Conservation (phyloP, 345 rosid species). For the Bretschneidera sinensis region DNA sequence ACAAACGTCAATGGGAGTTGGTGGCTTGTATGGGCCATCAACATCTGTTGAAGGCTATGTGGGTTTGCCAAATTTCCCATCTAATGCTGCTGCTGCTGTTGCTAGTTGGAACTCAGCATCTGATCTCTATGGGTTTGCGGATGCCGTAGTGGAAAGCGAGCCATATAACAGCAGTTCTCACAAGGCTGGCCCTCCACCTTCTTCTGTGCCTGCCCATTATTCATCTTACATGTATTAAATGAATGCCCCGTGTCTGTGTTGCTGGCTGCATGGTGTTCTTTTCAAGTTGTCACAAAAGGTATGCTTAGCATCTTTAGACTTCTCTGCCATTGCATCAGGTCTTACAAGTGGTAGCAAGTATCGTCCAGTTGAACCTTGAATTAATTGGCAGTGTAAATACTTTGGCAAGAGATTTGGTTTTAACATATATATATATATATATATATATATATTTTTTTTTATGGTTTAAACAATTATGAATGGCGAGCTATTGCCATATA, state of each 20-base stretch:
- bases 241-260: too few species aligned
- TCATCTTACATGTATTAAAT: constrained; percentile 9
- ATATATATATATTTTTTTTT: too few species aligned
- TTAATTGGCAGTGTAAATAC: too few species aligned
- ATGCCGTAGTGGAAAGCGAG: constrained; percentile 21
- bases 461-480: too few species aligned
- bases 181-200: constrained; percentile 4
- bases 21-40: constrained; percentile 27
- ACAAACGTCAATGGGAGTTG: constrained; percentile 25
- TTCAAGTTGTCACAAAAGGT: not conserved
- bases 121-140: constrained; percentile 40
- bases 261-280: not conserved
- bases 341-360: too few species aligned
- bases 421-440: too few species aligned
- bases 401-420: too few species aligned
- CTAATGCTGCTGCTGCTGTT: constrained; percentile 14
- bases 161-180: constrained; percentile 9
- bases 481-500: too few species aligned
- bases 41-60: constrained; percentile 39
- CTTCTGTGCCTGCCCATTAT: not conserved
- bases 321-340: too few species aligned
- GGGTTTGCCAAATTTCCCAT: constrained; percentile 30
- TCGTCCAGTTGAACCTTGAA: too few species aligned
- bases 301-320: too few species aligned
- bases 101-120: constrained; percentile 21